Conservation (phyloP, 148 eudicot genomes). For the Salicornia ramosissima region DNA sequence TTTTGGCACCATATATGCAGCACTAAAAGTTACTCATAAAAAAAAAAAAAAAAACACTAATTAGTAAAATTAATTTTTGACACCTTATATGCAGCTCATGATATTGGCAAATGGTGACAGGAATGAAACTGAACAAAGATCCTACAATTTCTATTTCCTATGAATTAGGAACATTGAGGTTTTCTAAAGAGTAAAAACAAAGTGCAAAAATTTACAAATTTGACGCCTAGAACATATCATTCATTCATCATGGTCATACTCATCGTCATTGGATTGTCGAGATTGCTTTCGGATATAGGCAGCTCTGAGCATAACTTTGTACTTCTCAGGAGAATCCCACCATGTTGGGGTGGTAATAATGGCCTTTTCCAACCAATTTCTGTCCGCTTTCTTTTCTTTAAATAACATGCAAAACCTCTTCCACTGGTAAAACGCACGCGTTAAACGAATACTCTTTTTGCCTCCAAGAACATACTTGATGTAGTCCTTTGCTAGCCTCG, state of each 20-base stretch:
- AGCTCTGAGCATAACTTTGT: constrained; percentile 27
- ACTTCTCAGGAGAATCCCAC: constrained; percentile 47
- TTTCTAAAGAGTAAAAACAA: background rate
- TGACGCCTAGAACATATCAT: background rate
- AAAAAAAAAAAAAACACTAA: background rate
- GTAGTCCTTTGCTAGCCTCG: constrained; percentile 40
- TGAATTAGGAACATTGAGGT: background rate
- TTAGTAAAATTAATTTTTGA: too few relatives aligned
- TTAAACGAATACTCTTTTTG: constrained; percentile 48
- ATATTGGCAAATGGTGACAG: too few relatives aligned
- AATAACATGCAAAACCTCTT: constrained; percentile 27
- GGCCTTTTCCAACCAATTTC: constrained; percentile 48
- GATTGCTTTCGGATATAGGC: constrained; percentile 12
- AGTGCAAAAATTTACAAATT: constrained; percentile 14
- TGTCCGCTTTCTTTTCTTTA: constrained; percentile 25
- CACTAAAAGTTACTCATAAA: too few relatives aligned
- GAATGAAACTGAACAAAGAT: too few relatives aligned
- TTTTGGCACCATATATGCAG: too few relatives aligned
- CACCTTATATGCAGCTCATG: background rate
- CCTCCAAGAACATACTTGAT: constrained; percentile 40
- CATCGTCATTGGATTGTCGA: constrained; percentile 9
- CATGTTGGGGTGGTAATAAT: constrained; percentile 54
- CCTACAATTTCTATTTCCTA: background rate
- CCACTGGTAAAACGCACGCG: constrained; percentile 36
- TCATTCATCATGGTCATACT: background rate